A percentile compares a stretch with the other conserved stretches of the same genome.
These are phyloP conservation scores for Candida anglica DNA, from an alignment of 805 yeast species.

Conservation along the genomic window DNA sequence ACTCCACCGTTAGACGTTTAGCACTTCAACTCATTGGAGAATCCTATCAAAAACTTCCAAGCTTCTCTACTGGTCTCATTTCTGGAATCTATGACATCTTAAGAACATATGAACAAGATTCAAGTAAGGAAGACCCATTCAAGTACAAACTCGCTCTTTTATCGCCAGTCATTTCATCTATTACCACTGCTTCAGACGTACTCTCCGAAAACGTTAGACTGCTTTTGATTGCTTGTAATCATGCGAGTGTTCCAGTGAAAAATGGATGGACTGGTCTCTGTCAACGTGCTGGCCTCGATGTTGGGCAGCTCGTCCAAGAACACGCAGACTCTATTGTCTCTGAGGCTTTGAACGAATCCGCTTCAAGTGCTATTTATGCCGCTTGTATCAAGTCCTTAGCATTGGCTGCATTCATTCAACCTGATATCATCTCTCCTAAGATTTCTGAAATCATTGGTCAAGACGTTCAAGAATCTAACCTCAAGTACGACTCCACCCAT, in stretches of 20 bases:
- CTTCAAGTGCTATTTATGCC: conserved; percentile 42
- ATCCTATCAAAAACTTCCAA: conserved; percentile 5
- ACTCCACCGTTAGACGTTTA: conserved; percentile 18
- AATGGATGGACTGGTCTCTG: conserved; percentile 79
- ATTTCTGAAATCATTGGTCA: conserved; percentile 38
- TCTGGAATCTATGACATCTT: not conserved
- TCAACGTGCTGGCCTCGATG: conserved; percentile 51
- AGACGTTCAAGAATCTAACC: conserved; percentile 36
- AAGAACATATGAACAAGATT: too few species aligned
- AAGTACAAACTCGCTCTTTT: too few species aligned
- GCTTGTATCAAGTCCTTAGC: conserved; percentile 50
- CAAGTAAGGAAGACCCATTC: too few species aligned
- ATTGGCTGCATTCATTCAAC: conserved; percentile 54
- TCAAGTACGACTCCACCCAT: conserved; percentile 38
- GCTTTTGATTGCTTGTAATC: not conserved
- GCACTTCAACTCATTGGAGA: conserved; percentile 22
- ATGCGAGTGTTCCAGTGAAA: conserved; percentile 18
- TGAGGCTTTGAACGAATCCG: conserved; percentile 13
- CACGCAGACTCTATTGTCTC: conserved; percentile 18
- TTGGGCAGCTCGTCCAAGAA: conserved; percentile 49
- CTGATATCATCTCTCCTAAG: conserved; percentile 51
- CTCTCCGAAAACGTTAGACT: too few species aligned
- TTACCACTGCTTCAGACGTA: too few species aligned
- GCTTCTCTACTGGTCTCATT: not conserved
- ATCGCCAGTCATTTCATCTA: too few species aligned